These are phyloP conservation scores for Fusarium sp. DNA, from an alignment of 2,329 filamentous ascomycete species.

Conservation along the genomic window DNA sequence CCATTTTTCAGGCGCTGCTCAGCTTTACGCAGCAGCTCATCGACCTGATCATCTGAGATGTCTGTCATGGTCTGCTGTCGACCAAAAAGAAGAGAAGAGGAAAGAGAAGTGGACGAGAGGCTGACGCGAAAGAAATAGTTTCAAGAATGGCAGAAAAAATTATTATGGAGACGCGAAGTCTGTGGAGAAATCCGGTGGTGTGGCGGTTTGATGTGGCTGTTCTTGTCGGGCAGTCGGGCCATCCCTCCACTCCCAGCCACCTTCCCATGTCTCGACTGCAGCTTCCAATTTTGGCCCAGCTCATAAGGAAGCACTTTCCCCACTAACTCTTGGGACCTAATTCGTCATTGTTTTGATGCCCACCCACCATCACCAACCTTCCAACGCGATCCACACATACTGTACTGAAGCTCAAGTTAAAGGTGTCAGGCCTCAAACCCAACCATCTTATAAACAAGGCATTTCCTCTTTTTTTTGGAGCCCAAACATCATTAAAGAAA, in stretches of 20 bases:
- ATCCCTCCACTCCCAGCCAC: neutral
- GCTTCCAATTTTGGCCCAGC: neutral
- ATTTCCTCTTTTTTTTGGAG: neutral
- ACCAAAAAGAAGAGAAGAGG: constrained; percentile 28
- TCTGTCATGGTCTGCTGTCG: constrained; percentile 46
- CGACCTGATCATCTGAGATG: constrained; percentile 47
- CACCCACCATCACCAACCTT: constrained; percentile 2
- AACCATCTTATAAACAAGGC: constrained; percentile 3
- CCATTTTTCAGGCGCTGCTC: constrained; percentile 49
- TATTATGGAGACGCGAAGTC: constrained; percentile 15
- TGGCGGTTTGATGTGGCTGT: neutral
- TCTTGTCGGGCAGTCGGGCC: neutral
- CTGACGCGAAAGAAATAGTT: constrained; percentile 39
- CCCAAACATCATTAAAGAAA: constrained; percentile 4
- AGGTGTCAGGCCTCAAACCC: constrained; percentile 7
- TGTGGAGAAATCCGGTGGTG: neutral
- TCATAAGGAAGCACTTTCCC: neutral
- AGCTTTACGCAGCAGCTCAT: constrained; percentile 49
- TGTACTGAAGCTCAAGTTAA: constrained; percentile 4
- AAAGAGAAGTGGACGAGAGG: constrained; percentile 20
- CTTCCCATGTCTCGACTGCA: neutral
- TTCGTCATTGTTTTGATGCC: constrained; percentile 9
- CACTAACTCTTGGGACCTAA: neutral
- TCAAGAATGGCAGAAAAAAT: constrained; percentile 29
- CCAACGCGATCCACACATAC: constrained; percentile 8